phyloP scores from a whole-genome alignment of 441 rosid genomes.

The Isatis lusitanica region DNA sequence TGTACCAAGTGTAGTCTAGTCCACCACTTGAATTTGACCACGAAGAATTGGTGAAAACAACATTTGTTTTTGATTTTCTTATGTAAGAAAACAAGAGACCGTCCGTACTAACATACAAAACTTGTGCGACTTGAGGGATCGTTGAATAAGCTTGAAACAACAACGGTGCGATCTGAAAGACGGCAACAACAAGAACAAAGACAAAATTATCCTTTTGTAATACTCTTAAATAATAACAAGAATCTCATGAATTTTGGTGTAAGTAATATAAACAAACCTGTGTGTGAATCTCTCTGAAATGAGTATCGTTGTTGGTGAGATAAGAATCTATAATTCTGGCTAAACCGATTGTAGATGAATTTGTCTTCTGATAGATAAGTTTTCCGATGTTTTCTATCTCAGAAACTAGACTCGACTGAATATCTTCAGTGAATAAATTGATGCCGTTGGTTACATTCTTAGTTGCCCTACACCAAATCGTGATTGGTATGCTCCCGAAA shows the following conservation, averaged over 20 bases:
- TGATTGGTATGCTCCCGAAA: conserved; percentile 30
- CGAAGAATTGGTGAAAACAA: conserved; percentile 44
- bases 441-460: conserved; percentile 31
- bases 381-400: conserved; percentile 43
- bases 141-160: conserved; percentile 51
- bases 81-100: conserved; percentile 60
- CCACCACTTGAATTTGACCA: conserved; percentile 16
- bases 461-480: conserved; percentile 42
- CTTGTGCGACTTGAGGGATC: conserved; percentile 57
- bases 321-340: conserved; percentile 46
- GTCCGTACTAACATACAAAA: conserved; percentile 52
- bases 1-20: conserved; percentile 47
- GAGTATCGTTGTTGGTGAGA: conserved; percentile 18
- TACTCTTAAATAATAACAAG: neutral
- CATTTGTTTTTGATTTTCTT: conserved; percentile 34
- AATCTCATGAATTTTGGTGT: neutral
- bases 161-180: conserved; percentile 53
- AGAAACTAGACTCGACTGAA: conserved; percentile 37
- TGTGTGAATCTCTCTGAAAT: conserved; percentile 28
- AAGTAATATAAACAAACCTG: conserved; percentile 36
- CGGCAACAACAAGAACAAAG: neutral
- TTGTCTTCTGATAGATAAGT: neutral
- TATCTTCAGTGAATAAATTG: conserved; percentile 14
- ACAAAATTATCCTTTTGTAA: neutral
- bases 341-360: conserved; percentile 41